Conservation (phyloP, 352 stramenopile genomes). For the Globisporangium viniferum region DNA sequence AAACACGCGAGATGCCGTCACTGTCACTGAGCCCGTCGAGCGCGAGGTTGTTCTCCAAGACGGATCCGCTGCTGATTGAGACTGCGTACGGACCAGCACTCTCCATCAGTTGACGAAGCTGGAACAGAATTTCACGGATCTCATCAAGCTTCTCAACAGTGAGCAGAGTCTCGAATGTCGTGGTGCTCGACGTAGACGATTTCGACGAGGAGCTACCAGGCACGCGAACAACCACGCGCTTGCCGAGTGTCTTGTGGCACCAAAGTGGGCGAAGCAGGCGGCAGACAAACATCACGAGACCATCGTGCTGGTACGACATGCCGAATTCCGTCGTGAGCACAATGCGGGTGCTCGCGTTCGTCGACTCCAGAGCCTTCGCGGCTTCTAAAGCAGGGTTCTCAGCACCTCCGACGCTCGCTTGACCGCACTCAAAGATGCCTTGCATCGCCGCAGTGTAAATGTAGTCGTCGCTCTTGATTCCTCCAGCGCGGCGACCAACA, state of each 20-base stretch:
- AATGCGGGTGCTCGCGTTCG: conserved; percentile 56
- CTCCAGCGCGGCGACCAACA: conserved; percentile 33
- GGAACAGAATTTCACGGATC: conserved; percentile 78
- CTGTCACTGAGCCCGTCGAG: conserved; percentile 38
- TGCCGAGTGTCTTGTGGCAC: conserved; percentile 57
- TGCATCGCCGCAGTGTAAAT: conserved; percentile 77
- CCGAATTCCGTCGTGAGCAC: conserved; percentile 83
- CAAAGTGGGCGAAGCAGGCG: conserved; percentile 80
- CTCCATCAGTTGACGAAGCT: conserved; percentile 81
- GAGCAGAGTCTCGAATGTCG: conserved; percentile 41
- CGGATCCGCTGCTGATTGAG: conserved; percentile 61
- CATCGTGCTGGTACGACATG: conserved; percentile 87
- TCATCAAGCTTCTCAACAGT: conserved; percentile 61
- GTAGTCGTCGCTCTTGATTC: conserved; percentile 75
- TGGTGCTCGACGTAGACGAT: conserved; percentile 13
- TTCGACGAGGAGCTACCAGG: conserved; percentile 21
- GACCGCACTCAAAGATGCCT: conserved; percentile 81
- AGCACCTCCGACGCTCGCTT: conserved; percentile 24
- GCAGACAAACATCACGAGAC: conserved; percentile 73
- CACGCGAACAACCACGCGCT: conserved; percentile 29
- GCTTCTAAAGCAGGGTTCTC: conserved; percentile 36
- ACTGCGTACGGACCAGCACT: conserved; percentile 69
- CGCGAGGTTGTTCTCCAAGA: conserved; percentile 50
- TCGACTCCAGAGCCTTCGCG: conserved; percentile 21
- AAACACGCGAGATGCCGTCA: conserved; percentile 49